Evolutionary conservation across 768 basidiomycete genomes (phyloP).

Genomic region (Cubamyces sp.): DNA sequence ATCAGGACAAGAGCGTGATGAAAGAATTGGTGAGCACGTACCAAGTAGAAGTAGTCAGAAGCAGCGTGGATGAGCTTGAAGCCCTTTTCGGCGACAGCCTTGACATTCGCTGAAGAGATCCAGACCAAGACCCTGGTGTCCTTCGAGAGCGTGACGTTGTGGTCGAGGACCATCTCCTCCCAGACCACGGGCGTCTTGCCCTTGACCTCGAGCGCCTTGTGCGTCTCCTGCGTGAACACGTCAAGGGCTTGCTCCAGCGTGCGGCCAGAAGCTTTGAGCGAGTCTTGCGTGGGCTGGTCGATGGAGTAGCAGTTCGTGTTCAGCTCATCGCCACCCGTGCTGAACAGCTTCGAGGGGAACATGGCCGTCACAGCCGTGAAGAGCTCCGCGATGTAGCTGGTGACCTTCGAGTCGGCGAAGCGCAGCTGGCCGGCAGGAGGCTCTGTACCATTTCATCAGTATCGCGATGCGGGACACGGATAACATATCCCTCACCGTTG

Average conservation of each 20-base stretch:
- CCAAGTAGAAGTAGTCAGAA: constrained; percentile 81
- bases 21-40: constrained; percentile 26
- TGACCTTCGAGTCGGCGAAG: constrained; percentile 39
- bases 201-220: constrained; percentile 33
- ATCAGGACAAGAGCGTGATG: background rate
- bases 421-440: constrained; percentile 56
- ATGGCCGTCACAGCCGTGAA: constrained; percentile 36
- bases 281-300: constrained; percentile 39
- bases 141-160: constrained; percentile 41
- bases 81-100: constrained; percentile 61
- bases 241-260: constrained; percentile 45
- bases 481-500: constrained; percentile 30
- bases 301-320: constrained; percentile 45
- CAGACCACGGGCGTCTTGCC: constrained; percentile 56
- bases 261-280: constrained; percentile 38
- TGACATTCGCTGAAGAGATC: constrained; percentile 67
- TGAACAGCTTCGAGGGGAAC: constrained; percentile 42
- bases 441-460: constrained; percentile 31
- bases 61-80: constrained; percentile 68
- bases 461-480: background rate
- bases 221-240: constrained; percentile 41
- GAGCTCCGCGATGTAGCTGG: constrained; percentile 40
- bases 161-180: constrained; percentile 46
- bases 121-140: constrained; percentile 70
- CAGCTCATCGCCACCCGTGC: constrained; percentile 54